Percentiles rank a stretch among this genome's conserved stretches.
phyloP scores from a whole-genome alignment of 176 grass and related monocot genomes.

The Metroxylon sagu region DNA sequence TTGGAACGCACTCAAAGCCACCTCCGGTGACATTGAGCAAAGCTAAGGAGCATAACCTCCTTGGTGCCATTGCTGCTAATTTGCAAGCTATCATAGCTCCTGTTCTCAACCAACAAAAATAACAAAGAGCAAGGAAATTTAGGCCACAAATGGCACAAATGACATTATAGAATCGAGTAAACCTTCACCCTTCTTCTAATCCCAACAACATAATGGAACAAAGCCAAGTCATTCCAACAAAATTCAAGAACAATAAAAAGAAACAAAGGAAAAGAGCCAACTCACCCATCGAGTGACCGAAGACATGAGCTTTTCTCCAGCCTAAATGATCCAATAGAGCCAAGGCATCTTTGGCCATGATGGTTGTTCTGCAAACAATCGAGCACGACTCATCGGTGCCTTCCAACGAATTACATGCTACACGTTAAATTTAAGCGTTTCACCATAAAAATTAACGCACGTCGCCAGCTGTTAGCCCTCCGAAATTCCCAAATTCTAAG shows the following conservation, averaged over 20 bases:
- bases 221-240: no score
- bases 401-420: neutral
- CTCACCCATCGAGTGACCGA: slow-evolving; percentile 96
- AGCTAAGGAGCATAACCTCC: slow-evolving; percentile 62
- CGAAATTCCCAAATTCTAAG: no score
- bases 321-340: slow-evolving; percentile 86
- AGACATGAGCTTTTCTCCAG: slow-evolving; percentile 94
- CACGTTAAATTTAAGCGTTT: no score
- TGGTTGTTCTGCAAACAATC: slow-evolving; percentile 49
- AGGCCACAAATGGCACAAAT: no score
- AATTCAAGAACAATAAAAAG: no score
- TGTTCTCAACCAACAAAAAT: slow-evolving; percentile 17
- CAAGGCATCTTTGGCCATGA: slow-evolving; percentile 81
- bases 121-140: no score
- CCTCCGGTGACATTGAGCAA: slow-evolving; percentile 95
- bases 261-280: neutral
- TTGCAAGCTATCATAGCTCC: slow-evolving; percentile 97
- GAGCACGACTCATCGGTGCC: neutral
- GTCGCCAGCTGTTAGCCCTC: no score
- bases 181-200: no score
- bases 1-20: slow-evolving; percentile 86
- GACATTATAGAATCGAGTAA: no score
- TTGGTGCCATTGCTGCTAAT: slow-evolving; percentile 60
- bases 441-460: no score
- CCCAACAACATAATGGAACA: no score